phyloP scores from a whole-genome alignment of 108 stramenopile genomes.

The Nannochloropsis salina region DNA sequence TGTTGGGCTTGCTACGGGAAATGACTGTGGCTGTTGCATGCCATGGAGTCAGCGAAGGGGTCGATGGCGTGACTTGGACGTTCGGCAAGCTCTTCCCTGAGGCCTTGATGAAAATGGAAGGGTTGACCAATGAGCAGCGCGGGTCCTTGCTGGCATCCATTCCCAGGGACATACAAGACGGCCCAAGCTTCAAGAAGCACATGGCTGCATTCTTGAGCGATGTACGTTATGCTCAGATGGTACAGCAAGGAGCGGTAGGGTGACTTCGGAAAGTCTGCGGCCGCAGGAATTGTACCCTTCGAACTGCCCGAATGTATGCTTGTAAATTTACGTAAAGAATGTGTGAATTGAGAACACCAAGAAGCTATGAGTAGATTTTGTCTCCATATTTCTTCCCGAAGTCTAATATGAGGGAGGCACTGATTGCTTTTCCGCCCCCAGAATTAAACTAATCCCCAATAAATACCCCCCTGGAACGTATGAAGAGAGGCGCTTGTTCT shows the following conservation, averaged over 20 bases:
- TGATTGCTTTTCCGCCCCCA: no score
- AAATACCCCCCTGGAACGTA: no score
- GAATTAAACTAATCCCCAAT: no score
- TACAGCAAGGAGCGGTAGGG: neutral
- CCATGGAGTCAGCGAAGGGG: neutral
- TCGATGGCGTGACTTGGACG: neutral
- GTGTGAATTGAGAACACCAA: no score
- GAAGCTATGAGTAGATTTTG: no score
- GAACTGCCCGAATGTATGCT: no score
- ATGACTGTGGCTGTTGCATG: neutral
- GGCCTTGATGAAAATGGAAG: slow-evolving; percentile 1
- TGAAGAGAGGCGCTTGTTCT: no score
- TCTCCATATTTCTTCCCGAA: no score
- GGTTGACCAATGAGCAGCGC: neutral
- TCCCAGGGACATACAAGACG: neutral
- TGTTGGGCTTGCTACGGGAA: neutral
- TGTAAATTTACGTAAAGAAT: no score
- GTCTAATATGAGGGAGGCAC: no score
- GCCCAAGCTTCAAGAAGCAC: neutral
- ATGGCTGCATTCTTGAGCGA: neutral
- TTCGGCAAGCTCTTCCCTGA: neutral
- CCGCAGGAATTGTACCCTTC: no score
- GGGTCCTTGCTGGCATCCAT: neutral
- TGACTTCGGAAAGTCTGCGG: no score
- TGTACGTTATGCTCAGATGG: neutral